A percentile compares a stretch with the other conserved stretches of the same genome.
These are phyloP conservation scores for Waltergamsia citrina DNA, from an alignment of 2,329 filamentous ascomycete genomes.

Conservation along the genomic window DNA sequence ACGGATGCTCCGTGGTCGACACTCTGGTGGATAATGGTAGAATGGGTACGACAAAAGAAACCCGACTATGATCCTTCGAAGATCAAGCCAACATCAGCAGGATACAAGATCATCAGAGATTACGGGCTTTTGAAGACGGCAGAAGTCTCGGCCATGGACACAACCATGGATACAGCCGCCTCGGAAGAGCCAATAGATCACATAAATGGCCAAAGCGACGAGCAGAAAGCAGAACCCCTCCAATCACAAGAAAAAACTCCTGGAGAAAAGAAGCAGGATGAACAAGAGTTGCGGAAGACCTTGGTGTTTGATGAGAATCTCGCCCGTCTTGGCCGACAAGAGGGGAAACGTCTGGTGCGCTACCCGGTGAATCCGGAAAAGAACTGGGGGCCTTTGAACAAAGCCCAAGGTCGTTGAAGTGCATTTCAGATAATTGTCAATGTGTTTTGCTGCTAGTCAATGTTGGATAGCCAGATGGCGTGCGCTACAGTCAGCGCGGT, in stretches of 20 bases:
- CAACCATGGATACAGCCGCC: background rate
- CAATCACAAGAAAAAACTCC: background rate
- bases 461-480: no score
- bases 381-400: slow-evolving; percentile 83
- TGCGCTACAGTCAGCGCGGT: no score
- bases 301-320: slow-evolving; percentile 67
- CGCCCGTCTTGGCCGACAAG: slow-evolving; percentile 64
- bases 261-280: slow-evolving; percentile 15
- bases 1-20: slow-evolving; percentile 86
- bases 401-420: slow-evolving; percentile 2
- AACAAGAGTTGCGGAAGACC: slow-evolving; percentile 44
- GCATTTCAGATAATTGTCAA: no score
- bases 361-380: slow-evolving; percentile 86
- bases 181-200: slow-evolving; percentile 8
- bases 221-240: slow-evolving; percentile 1
- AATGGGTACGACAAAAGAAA: slow-evolving; percentile 76
- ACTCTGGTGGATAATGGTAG: slow-evolving; percentile 87
- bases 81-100: slow-evolving; percentile 60
- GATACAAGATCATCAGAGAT: slow-evolving; percentile 54
- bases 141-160: slow-evolving; percentile 2
- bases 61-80: slow-evolving; percentile 68
- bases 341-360: slow-evolving; percentile 61
- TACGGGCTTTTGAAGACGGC: slow-evolving; percentile 23
- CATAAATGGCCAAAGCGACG: slow-evolving; percentile 1
- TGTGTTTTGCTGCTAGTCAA: no score